These are phyloP conservation scores for Acorus gramineus DNA, from an alignment of 106 monocot species.

Conservation along the genomic window DNA sequence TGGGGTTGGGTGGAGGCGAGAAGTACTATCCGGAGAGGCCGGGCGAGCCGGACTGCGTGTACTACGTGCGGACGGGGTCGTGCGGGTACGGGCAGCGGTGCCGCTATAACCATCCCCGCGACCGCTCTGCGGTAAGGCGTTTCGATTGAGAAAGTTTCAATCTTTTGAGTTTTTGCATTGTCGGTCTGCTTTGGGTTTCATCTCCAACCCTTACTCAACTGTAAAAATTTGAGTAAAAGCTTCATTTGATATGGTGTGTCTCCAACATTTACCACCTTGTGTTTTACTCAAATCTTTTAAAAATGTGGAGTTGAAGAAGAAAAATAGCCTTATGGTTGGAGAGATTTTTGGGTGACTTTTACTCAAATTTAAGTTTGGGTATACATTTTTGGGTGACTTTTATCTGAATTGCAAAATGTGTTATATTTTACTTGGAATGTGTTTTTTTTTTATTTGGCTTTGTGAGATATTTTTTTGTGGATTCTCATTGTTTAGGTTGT, in stretches of 20 bases:
- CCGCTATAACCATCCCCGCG: conserved; percentile 83
- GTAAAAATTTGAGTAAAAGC: no score
- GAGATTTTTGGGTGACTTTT: no score
- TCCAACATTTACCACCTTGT: no score
- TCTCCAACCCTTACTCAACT: no score
- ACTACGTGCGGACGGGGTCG: conserved; percentile 72
- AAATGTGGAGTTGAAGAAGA: no score
- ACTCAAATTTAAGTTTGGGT: no score
- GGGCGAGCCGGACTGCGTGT: conserved; percentile 63
- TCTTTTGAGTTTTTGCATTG: not conserved
- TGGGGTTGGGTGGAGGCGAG: conserved; percentile 32
- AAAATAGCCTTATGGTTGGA: no score
- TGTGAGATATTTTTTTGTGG: not conserved
- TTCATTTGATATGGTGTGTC: no score
- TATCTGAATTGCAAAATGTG: no score
- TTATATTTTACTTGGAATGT: no score
- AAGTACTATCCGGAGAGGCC: conserved; percentile 64
- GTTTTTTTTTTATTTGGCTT: not conserved
- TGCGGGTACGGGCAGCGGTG: conserved; percentile 83
- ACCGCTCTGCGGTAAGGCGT: conserved; percentile 23
- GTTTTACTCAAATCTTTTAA: no score
- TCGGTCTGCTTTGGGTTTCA: not conserved
- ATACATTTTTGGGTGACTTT: no score
- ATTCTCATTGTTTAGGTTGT: not conserved
- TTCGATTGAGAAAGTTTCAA: not conserved